Percentiles rank a stretch among this genome's conserved stretches.
phyloP scores from a whole-genome alignment of 495 filamentous ascomycete species.

The Neurospora cerealis region DNA sequence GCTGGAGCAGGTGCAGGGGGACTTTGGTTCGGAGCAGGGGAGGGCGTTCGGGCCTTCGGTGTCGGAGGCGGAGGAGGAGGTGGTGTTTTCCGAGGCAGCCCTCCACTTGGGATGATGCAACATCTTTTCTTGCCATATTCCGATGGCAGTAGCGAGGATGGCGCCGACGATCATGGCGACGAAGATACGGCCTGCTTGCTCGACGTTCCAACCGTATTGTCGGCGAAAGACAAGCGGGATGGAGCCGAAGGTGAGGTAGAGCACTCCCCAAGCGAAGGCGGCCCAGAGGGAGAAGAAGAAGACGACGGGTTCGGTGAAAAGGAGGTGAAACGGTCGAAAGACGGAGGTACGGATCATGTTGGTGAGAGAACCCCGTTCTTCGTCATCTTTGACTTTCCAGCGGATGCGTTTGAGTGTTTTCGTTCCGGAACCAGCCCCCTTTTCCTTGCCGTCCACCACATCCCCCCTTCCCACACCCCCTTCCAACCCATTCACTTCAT shows the following conservation, averaged over 20 bases:
- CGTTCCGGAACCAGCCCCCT: slow-evolving; percentile 14
- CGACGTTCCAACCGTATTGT: slow-evolving; percentile 58
- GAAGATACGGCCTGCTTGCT: slow-evolving; percentile 66
- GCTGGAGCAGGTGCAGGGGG: not conserved
- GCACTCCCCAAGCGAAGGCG: slow-evolving; percentile 78
- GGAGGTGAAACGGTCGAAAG: slow-evolving; percentile 73
- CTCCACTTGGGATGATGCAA: slow-evolving; percentile 34
- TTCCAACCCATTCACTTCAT: not conserved
- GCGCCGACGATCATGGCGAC: slow-evolving; percentile 58
- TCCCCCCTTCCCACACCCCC: not conserved
- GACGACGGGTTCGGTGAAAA: slow-evolving; percentile 84
- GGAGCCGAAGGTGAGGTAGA: slow-evolving; percentile 74
- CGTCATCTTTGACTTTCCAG: slow-evolving; percentile 79
- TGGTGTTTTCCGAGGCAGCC: no score
- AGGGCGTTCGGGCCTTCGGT: not conserved
- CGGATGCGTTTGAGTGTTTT: slow-evolving; percentile 50
- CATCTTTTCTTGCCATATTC: slow-evolving; percentile 57
- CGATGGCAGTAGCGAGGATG: slow-evolving; percentile 59
- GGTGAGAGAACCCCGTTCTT: slow-evolving; percentile 58
- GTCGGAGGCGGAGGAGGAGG: slow-evolving; percentile 4
- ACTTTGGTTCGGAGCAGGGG: slow-evolving; percentile 8
- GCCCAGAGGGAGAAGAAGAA: slow-evolving; percentile 94
- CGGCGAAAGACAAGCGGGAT: slow-evolving; percentile 68
- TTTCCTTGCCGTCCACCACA: slow-evolving; percentile 14
- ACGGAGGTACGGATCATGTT: slow-evolving; percentile 70